Evolutionary conservation across 202 grass and related monocot species (phyloP).

Genomic region (Miscanthus sacchariflorus): DNA sequence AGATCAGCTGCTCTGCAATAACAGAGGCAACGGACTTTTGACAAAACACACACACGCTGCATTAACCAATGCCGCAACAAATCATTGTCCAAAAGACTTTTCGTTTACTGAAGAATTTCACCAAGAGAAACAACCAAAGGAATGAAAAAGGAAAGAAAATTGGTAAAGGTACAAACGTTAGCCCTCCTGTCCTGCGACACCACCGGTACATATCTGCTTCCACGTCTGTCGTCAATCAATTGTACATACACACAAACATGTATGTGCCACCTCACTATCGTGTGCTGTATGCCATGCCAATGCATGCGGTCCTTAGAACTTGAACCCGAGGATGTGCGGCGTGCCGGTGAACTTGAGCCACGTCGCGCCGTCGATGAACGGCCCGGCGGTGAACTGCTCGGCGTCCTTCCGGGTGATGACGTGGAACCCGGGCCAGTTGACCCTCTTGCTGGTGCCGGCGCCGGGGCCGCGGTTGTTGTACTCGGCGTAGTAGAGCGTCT

Average conservation of each 20-base stretch:
- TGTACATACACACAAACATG: neutral
- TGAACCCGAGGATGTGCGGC: conserved; percentile 80
- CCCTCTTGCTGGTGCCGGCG: conserved; percentile 75
- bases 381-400: conserved; percentile 65
- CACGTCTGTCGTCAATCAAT: neutral
- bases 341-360: conserved; percentile 85
- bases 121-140: neutral
- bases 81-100: conserved; percentile 4
- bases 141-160: neutral
- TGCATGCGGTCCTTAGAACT: conserved; percentile 35
- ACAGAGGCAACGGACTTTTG: neutral
- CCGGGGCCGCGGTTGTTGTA: conserved; percentile 81
- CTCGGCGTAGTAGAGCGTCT: conserved; percentile 89
- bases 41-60: neutral
- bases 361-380: conserved; percentile 63
- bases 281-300: neutral
- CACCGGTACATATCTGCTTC: neutral
- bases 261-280: conserved; percentile 8
- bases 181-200: conserved; percentile 25
- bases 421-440: conserved; percentile 72
- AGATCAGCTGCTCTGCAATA: no score
- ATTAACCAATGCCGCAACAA: neutral
- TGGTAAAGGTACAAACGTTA: conserved; percentile 18
- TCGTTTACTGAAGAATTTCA: neutral
- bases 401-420: conserved; percentile 70